Conservation (phyloP, 2,329 filamentous ascomycete genomes). For the Nemania sp. region DNA sequence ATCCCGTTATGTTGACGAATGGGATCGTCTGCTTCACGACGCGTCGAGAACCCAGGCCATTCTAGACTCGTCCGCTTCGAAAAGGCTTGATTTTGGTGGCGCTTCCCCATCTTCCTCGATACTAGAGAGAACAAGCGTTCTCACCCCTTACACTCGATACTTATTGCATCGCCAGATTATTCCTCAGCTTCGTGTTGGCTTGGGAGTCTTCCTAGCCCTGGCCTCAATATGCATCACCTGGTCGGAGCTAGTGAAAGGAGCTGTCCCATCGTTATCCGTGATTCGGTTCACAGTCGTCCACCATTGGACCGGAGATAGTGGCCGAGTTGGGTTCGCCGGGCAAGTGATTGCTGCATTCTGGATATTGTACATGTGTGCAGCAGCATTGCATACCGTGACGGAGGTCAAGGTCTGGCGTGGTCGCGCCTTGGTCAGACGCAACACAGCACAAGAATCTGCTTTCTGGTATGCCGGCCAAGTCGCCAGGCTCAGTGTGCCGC, state of each 20-base stretch:
- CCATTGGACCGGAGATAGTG: slow-evolving; percentile 70
- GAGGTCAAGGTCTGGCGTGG: slow-evolving; percentile 98
- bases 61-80: slow-evolving; percentile 79
- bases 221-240: slow-evolving; percentile 86
- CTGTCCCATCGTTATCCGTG: slow-evolving; percentile 74
- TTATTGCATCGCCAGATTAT: slow-evolving; percentile 73
- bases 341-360: slow-evolving; percentile 83
- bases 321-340: slow-evolving; percentile 81
- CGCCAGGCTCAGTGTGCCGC: slow-evolving; percentile 86
- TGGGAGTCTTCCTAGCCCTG: slow-evolving; percentile 69
- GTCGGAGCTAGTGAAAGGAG: slow-evolving; percentile 89
- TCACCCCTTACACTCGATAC: slow-evolving; percentile 83
- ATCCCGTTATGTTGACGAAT: slow-evolving; percentile 81
- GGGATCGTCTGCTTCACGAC: slow-evolving; percentile 75
- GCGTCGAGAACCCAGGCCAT: slow-evolving; percentile 79
- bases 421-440: slow-evolving; percentile 82
- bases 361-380: slow-evolving; percentile 95
- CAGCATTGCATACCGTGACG: slow-evolving; percentile 82
- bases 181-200: slow-evolving; percentile 65
- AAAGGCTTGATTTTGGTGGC: slow-evolving; percentile 74
- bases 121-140: slow-evolving; percentile 58
- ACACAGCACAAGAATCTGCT: slow-evolving; percentile 89
- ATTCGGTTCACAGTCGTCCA: slow-evolving; percentile 71
- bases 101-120: slow-evolving; percentile 58
- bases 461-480: slow-evolving; percentile 96